Evolutionary conservation across 306 rosid genomes (phyloP).

Genomic region (Inga laurina): DNA sequence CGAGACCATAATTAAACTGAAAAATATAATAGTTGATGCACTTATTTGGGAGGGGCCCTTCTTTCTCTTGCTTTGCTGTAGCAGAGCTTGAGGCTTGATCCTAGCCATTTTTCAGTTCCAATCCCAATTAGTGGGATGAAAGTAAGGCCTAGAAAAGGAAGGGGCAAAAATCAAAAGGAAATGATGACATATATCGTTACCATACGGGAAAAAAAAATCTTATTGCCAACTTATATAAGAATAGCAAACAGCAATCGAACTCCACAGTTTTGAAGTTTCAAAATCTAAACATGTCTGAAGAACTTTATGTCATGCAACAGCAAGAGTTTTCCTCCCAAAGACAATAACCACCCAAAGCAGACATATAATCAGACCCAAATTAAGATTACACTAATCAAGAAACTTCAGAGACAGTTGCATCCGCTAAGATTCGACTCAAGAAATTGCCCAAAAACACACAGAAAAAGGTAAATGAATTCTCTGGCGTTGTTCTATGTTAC

Average conservation of each 20-base stretch:
- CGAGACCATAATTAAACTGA: slow-evolving; percentile 50
- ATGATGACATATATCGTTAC: background rate
- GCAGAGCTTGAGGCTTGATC: too few relatives aligned
- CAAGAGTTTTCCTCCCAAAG: background rate
- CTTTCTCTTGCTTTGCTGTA: too few relatives aligned
- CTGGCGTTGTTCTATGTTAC: background rate
- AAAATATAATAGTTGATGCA: slow-evolving; percentile 43
- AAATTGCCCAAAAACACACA: background rate
- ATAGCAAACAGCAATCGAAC: slow-evolving; percentile 22
- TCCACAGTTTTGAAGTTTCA: slow-evolving; percentile 12
- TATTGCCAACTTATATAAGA: too few relatives aligned
- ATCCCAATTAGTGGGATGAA: too few relatives aligned
- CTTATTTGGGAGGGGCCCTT: slow-evolving; percentile 66
- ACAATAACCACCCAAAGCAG: slow-evolving; percentile 16
- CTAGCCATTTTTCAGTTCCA: too few relatives aligned
- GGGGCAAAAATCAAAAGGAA: slow-evolving; percentile 16
- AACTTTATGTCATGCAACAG: background rate
- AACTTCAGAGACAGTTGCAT: slow-evolving; percentile 26
- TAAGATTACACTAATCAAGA: slow-evolving; percentile 33
- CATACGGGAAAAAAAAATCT: too few relatives aligned
- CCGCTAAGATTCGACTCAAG: slow-evolving; percentile 20
- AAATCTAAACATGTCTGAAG: slow-evolving; percentile 10
- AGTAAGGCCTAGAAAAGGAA: too few relatives aligned
- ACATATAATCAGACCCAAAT: slow-evolving; percentile 15
- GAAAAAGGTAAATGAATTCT: background rate